A percentile compares a stretch with the other conserved stretches of the same genome.
Evolutionary conservation across 345 rosid genomes (phyloP).

Genomic region (Dipteronia sinensis): DNA sequence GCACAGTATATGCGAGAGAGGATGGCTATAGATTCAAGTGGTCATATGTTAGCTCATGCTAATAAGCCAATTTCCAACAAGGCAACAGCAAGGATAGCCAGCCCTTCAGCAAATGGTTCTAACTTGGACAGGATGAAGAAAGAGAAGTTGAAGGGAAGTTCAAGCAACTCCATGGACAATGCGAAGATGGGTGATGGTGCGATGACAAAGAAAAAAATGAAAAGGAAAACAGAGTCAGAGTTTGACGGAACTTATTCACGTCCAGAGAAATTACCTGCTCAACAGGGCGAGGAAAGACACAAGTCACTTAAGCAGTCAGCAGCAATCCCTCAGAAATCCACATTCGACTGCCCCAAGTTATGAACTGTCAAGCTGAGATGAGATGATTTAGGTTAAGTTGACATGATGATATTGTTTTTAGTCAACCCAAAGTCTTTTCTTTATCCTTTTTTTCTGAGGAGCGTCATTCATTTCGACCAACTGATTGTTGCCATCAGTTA

Average conservation of each 20-base stretch:
- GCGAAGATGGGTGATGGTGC: conserved; percentile 44
- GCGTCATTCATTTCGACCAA: conserved; percentile 30
- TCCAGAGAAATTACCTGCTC: conserved; percentile 33
- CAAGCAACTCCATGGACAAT: conserved; percentile 46
- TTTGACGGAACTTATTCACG: conserved; percentile 41
- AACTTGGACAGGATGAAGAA: conserved; percentile 51
- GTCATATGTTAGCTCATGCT: conserved; percentile 41
- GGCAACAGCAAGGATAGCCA: conserved; percentile 33
- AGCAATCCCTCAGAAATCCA: conserved; percentile 35
- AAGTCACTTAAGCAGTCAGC: conserved; percentile 37
- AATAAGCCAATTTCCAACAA: conserved; percentile 41
- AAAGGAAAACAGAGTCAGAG: conserved; percentile 60
- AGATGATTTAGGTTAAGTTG: conserved; percentile 29
- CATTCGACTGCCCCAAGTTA: conserved; percentile 38
- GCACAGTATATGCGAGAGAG: conserved; percentile 43
- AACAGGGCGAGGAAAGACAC: conserved; percentile 35
- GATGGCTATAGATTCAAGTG: conserved; percentile 34
- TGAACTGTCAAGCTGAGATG: conserved; percentile 54
- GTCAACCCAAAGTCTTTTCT: not conserved
- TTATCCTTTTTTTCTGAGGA: not conserved
- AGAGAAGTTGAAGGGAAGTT: conserved; percentile 53
- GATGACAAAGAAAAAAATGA: conserved; percentile 48
- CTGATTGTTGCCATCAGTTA: conserved; percentile 24
- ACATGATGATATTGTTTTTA: conserved; percentile 23
- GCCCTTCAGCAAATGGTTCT: conserved; percentile 39